Conservation (phyloP, 805 yeast species). For the Debaryomyces hansenii region DNA sequence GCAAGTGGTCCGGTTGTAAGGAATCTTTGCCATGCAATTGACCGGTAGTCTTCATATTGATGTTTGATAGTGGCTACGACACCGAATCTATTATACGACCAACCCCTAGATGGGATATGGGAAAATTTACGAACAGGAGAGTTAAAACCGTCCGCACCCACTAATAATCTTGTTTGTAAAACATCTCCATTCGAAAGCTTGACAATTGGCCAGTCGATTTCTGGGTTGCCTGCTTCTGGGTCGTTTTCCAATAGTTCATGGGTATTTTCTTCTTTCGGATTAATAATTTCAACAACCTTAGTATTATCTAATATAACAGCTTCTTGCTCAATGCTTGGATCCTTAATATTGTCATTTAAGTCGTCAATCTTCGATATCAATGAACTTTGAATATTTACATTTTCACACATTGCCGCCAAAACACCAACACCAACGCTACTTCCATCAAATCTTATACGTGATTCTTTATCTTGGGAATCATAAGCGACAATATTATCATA, state of each 20-base stretch:
- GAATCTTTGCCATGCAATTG: conserved; percentile 92
- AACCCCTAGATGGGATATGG: conserved; percentile 82
- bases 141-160: conserved; percentile 96
- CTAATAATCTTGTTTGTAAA: conserved; percentile 68
- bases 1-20: conserved; percentile 92
- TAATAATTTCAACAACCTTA: conserved; percentile 58
- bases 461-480: conserved; percentile 69
- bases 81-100: conserved; percentile 87
- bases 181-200: conserved; percentile 62
- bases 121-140: conserved; percentile 88
- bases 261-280: conserved; percentile 10
- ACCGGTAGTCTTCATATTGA: conserved; percentile 67
- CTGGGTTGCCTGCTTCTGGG: conserved; percentile 19
- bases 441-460: conserved; percentile 70
- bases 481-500: conserved; percentile 84
- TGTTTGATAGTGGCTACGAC: conserved; percentile 86
- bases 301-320: conserved; percentile 59
- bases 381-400: conserved; percentile 77
- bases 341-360: conserved; percentile 18
- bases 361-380: conserved; percentile 50
- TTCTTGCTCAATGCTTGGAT: conserved; percentile 15
- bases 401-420: conserved; percentile 85
- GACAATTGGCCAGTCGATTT: conserved; percentile 74
- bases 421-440: conserved; percentile 41
- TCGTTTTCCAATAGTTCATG: conserved; percentile 20